phyloP scores from a whole-genome alignment of 139 green algal genomes.

The Chlamydomonas applanata region DNA sequence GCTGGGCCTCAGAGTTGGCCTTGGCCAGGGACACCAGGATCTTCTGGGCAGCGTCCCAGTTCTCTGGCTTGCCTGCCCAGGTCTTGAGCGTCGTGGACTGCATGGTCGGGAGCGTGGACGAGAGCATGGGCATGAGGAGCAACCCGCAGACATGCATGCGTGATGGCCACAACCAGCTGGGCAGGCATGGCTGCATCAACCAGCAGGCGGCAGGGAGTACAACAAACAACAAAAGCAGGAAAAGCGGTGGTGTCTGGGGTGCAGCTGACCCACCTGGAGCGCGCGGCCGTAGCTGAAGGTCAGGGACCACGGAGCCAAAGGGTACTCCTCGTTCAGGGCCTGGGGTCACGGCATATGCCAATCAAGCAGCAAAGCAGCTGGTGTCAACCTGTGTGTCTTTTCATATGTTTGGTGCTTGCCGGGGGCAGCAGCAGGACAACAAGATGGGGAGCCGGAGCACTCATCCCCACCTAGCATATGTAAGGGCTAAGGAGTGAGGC shows the following conservation, averaged over 20 bases:
- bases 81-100: conserved; percentile 79
- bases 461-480: too few species aligned
- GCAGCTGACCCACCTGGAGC: conserved; percentile 46
- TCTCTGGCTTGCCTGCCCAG: conserved; percentile 76
- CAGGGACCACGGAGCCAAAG: conserved; percentile 83
- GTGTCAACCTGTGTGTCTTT: neutral
- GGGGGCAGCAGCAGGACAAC: too few species aligned
- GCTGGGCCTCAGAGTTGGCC: conserved; percentile 89
- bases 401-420: neutral
- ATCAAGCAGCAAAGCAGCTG: neutral
- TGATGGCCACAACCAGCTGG: too few species aligned
- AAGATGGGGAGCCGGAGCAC: too few species aligned
- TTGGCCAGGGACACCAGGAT: conserved; percentile 83
- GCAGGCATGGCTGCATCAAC: too few species aligned
- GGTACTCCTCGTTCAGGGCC: conserved; percentile 59
- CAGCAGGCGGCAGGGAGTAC: too few species aligned
- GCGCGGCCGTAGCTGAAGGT: conserved; percentile 94
- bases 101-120: too few species aligned
- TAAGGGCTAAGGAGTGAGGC: too few species aligned
- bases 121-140: too few species aligned
- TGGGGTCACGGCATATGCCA: conserved; percentile 25
- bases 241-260: too few species aligned
- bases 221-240: too few species aligned
- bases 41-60: conserved; percentile 80
- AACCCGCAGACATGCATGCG: too few species aligned